phyloP scores from a whole-genome alignment of 768 basidiomycete species.

The Floccularia luteovirens region DNA sequence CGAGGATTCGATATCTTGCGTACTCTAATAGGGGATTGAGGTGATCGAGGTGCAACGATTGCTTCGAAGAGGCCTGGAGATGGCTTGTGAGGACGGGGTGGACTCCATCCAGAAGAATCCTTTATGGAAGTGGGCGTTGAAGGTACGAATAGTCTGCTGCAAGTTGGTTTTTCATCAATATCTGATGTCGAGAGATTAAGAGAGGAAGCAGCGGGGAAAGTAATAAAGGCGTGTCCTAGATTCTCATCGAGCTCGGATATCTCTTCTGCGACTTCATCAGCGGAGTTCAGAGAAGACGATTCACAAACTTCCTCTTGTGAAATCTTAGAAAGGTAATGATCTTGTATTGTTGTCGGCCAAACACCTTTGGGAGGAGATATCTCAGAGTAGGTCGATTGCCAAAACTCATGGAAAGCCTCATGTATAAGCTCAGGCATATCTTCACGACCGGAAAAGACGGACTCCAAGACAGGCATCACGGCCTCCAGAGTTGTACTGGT shows the following conservation, averaged over 20 bases:
- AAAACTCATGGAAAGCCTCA: constrained; percentile 56
- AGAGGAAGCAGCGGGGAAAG: neutral
- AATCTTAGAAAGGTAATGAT: constrained; percentile 1
- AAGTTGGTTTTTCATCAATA: neutral
- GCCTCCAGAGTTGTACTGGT: constrained; percentile 31
- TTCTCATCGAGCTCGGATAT: neutral
- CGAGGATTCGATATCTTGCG: neutral
- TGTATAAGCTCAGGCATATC: constrained; percentile 35
- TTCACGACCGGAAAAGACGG: constrained; percentile 45
- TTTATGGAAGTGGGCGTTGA: neutral
- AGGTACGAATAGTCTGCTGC: neutral
- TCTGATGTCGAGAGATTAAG: neutral
- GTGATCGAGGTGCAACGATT: constrained; percentile 16
- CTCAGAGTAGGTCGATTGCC: constrained; percentile 40
- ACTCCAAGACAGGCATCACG: constrained; percentile 44
- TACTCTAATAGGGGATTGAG: constrained; percentile 14
- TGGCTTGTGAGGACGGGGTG: constrained; percentile 20
- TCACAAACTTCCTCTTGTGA: neutral
- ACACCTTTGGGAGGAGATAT: constrained; percentile 33
- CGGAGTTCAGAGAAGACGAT: neutral
- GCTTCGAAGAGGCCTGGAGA: constrained; percentile 5
- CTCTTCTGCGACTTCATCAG: neutral
- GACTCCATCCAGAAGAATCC: neutral
- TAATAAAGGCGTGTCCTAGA: neutral
- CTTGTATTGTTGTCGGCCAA: constrained; percentile 40